Base-by-base conservation (phyloP, 345 rosid species). In the Moringa oleifera region DNA sequence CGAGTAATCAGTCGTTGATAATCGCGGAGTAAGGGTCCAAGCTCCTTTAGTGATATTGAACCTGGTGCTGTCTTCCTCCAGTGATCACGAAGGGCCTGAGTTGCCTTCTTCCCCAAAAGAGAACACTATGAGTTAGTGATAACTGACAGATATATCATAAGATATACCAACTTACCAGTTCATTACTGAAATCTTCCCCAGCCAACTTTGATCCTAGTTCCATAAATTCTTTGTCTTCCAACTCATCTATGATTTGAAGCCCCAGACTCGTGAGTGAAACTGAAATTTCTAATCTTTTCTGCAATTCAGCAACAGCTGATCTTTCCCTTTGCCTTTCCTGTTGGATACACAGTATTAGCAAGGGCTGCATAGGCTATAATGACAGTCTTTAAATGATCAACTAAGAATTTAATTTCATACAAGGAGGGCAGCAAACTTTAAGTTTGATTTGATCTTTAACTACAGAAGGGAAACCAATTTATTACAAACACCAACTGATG, bases 11-110 rank as follows among this genome's bases (percentile, higher is more conserved):
- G 68, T 51, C 92, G 84, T 58, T 88, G 97, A 71, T 94, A 90
- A 74, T 94, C 99, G 66, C 85, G 89, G 64, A 90, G 86, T 73
- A 94, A 81, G 45, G 96, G 89, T 57, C 85, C 83, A 54, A 94
- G 83, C 78, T 94, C 96, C 76, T 83, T 83, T 18, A 90, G 70
- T 62, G 71, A 79, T 68, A 88, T 68, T 64, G 85, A 79, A 62
- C 56, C 67, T 3, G 90, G 84, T 8, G 78, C 63, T 70, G 83
- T 66, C 59, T 71, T 80, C 75, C 72, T 81, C 99, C 99, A 94
- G 62, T 85, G 91, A 51, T 85, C 82, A 66, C 96, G 96, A 62
- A 88, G 72, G 20, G 83, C 81, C 83, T 75, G 77, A 67, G 76
- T 69, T 67, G 79, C 85, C 83, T 71, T 81, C 71, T 65, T 59